A percentile compares a stretch with the other conserved stretches of the same genome.
Evolutionary conservation across 148 eudicot genomes (phyloP).

Genomic region (Mesembryanthemum crystallinum): DNA sequence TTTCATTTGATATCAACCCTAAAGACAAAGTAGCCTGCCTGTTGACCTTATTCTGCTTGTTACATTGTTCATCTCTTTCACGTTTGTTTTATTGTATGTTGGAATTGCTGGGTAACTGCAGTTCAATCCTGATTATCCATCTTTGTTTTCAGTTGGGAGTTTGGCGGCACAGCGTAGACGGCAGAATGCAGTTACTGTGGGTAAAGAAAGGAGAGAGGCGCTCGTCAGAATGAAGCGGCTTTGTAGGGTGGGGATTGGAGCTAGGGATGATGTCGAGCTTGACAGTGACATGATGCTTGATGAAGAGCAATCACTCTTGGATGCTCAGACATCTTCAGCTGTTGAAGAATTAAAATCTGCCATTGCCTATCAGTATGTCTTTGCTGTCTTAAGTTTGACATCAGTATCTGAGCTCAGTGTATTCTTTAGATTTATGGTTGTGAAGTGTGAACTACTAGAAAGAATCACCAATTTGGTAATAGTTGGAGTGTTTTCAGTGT

Average conservation of each 20-base stretch:
- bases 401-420: neutral
- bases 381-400: neutral
- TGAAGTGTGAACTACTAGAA: neutral
- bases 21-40: neutral
- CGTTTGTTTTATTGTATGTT: neutral
- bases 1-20: neutral
- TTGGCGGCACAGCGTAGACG: slow-evolving; percentile 64
- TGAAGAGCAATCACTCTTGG: slow-evolving; percentile 71
- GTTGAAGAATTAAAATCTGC: slow-evolving; percentile 71
- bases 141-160: slow-evolving; percentile 61
- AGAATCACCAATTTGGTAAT: neutral
- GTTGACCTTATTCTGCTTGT: neutral
- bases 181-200: slow-evolving; percentile 69
- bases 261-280: slow-evolving; percentile 33
- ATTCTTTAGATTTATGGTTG: neutral
- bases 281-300: slow-evolving; percentile 74
- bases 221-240: slow-evolving; percentile 81
- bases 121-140: slow-evolving; percentile 1
- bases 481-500: neutral
- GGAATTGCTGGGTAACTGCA: neutral
- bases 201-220: slow-evolving; percentile 87
- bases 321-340: slow-evolving; percentile 69
- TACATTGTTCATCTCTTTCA: neutral
- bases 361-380: slow-evolving; percentile 55
- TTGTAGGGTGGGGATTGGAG: slow-evolving; percentile 67